Conservation (phyloP, 495 filamentous ascomycete genomes). For the Thermothielavioides terrestris region DNA sequence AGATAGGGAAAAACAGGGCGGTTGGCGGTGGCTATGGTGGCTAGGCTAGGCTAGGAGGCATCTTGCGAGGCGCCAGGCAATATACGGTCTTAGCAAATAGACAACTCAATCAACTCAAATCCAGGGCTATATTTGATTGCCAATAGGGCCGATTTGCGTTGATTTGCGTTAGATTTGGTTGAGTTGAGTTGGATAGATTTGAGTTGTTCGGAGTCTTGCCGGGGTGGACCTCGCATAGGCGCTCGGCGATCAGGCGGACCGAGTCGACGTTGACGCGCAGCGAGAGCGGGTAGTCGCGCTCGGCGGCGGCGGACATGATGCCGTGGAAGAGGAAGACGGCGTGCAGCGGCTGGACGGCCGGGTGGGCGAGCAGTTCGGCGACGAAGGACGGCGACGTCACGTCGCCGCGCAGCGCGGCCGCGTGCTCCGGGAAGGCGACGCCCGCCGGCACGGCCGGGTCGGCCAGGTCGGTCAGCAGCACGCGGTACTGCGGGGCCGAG, state of each 20-base stretch:
- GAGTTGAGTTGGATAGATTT: too few relatives aligned
- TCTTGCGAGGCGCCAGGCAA: too few relatives aligned
- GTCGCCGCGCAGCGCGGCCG: slow-evolving; percentile 52
- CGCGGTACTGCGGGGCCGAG: slow-evolving; percentile 40
- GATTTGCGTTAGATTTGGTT: too few relatives aligned
- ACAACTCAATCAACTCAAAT: too few relatives aligned
- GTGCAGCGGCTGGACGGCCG: slow-evolving; percentile 37
- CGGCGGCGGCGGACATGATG: slow-evolving; percentile 73
- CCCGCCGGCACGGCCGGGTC: slow-evolving; percentile 46
- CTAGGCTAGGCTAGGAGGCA: too few relatives aligned
- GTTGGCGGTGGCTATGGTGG: too few relatives aligned
- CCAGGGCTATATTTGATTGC: too few relatives aligned
- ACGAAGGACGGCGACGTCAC: slow-evolving; percentile 47
- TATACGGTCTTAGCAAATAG: too few relatives aligned
- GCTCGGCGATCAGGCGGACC: slow-evolving; percentile 54
- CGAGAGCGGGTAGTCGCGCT: slow-evolving; percentile 67
- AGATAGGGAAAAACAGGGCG: too few relatives aligned
- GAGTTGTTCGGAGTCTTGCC: too few relatives aligned
- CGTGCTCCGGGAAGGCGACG: slow-evolving; percentile 44
- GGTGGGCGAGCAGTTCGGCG: slow-evolving; percentile 35
- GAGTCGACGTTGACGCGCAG: slow-evolving; percentile 67
- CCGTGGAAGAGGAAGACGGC: slow-evolving; percentile 75
- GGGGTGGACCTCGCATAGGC: slow-evolving; percentile 47
- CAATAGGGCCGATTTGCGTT: too few relatives aligned
- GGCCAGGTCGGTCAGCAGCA: slow-evolving; percentile 58